Conservation (phyloP, 164 flowering plant genomes). For the Taxillus chinensis region DNA sequence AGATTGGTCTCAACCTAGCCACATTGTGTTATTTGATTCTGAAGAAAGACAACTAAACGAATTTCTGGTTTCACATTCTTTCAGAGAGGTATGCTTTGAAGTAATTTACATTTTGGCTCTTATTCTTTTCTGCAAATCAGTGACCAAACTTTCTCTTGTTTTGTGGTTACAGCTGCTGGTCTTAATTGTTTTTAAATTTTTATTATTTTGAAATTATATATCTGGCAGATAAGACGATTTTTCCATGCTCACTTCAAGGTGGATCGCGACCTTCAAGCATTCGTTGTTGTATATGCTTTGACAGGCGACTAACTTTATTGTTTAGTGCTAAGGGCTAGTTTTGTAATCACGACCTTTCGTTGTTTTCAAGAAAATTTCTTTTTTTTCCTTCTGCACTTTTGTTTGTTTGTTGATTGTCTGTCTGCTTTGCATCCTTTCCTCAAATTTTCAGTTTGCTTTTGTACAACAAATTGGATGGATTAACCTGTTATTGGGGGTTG, state of each 20-base stretch:
- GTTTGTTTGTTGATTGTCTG: no score
- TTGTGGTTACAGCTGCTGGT: neutral
- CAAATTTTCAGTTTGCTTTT: no score
- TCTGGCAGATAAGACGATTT: conserved; percentile 51
- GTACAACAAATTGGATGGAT: no score
- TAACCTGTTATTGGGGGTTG: no score
- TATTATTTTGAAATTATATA: no score
- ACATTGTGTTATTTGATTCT: conserved; percentile 65
- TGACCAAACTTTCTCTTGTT: neutral
- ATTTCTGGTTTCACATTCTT: conserved; percentile 47
- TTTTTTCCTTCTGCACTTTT: no score
- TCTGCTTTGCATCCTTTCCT: no score
- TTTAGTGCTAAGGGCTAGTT: conserved; percentile 5
- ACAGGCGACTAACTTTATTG: conserved; percentile 12
- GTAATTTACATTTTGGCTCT: no score
- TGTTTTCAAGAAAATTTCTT: no score
- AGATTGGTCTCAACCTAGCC: conserved; percentile 72
- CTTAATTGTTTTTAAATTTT: no score
- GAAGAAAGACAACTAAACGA: conserved; percentile 49
- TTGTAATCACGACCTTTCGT: neutral
- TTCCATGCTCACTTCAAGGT: conserved; percentile 94
- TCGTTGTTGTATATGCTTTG: conserved; percentile 51
- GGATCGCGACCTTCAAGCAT: conserved; percentile 72
- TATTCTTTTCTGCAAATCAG: neutral
- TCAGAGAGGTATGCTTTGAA: conserved; percentile 40